Base-by-base conservation (phyloP, 257 asterid genomes). In the Petunia secreta region DNA sequence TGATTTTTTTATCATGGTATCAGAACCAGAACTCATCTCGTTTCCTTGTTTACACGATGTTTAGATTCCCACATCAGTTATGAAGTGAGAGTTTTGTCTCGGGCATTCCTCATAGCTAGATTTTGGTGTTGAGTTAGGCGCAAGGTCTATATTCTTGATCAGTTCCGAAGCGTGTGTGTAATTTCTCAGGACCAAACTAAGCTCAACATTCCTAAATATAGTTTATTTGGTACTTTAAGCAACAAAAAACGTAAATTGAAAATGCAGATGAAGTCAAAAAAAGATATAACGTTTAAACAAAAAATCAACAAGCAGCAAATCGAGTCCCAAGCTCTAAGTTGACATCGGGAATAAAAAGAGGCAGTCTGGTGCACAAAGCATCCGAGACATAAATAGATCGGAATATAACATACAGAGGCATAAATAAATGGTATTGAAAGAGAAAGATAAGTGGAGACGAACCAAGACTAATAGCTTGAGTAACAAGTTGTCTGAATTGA, bases 391-490 rank as follows among this genome's bases (percentile, higher is more conserved):
- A 25, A 25, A 25, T 25, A 25, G 25, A 25, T 25, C 25, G 25
- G 25, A 25, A 25, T 25, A 25, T 25, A 25, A 25, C 25, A 25
- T 25, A 25, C 25, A 25, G 25, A 25, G 25, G 25, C 25, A 25
- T 25, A 34, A 65, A 65, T 66, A 14, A 65, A 40, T 66, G 6
- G 37, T 13, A 41, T 43, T 65, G 43, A 80, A 52, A 63, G 5
- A 65, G 8, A 50, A 74, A 48, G 10, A 8, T 63, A 63, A 54
- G 77, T 16, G 77, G 4, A 4, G 43, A 50, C 95, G 52, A 78
- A 94, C 99, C 99, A n/a, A 95, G 97, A 85, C 92, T 92, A 82
- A 95, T 82, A 68, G 91, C 91, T 85, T 95, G 99, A 55, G 93
- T 92, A 79, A 94, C 85, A 64, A 89, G 86, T 89, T 96, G 99